Percentiles rank a stretch among this genome's conserved stretches.
These are phyloP conservation scores for Picea abies DNA, from an alignment of 83 land plant genomes.

Conservation along the genomic window DNA sequence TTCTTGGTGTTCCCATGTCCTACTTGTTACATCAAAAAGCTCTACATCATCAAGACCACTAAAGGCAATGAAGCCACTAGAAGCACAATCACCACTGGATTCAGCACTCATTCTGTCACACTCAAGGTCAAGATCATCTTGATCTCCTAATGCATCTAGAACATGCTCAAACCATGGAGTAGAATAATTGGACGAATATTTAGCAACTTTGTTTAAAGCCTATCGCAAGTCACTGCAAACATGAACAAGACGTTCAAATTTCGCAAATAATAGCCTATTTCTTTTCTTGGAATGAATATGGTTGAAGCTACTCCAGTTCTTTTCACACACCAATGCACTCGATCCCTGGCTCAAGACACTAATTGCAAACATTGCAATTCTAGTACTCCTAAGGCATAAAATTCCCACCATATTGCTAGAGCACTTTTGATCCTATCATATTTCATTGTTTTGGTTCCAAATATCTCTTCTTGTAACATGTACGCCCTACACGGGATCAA, in stretches of 20 bases:
- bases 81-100: not conserved
- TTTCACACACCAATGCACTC: not conserved
- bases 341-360: not conserved
- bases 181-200: not conserved
- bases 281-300: not conserved
- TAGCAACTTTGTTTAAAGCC: not conserved
- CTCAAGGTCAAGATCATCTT: not conserved
- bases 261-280: not conserved
- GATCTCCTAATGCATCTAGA: not conserved
- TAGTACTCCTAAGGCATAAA: not conserved
- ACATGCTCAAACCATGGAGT: not conserved
- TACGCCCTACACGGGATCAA: not conserved
- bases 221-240: not conserved
- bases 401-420: not conserved
- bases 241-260: not conserved
- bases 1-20: not conserved
- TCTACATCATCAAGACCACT: not conserved
- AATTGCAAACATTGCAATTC: not conserved
- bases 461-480: not conserved
- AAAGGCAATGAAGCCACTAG: not conserved
- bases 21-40: not conserved
- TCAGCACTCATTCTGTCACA: not conserved
- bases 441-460: not conserved
- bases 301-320: not conserved
- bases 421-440: not conserved